phyloP scores from a whole-genome alignment of 257 asterid genomes.

The Verbena officinalis region DNA sequence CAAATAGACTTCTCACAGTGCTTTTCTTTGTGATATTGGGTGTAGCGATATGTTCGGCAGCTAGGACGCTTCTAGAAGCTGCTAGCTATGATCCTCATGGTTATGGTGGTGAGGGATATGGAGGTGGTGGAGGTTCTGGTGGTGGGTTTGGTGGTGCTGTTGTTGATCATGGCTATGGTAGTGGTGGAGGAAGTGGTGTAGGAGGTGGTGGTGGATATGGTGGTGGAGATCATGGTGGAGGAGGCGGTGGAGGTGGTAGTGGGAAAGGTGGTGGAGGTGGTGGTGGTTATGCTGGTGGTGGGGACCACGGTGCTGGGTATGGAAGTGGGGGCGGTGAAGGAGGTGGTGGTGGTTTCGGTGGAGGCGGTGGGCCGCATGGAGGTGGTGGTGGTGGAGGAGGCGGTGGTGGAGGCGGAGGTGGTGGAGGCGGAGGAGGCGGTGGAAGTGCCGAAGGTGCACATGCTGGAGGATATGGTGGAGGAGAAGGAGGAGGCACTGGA shows the following conservation, averaged over 20 bases:
- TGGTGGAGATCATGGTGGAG: slow-evolving; percentile 49
- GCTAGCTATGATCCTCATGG: slow-evolving; percentile 28
- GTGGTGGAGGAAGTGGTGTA: slow-evolving; percentile 37
- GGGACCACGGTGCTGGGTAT: slow-evolving; percentile 47
- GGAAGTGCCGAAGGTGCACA: slow-evolving; percentile 50
- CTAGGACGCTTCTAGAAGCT: slow-evolving; percentile 59
- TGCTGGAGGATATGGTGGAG: slow-evolving; percentile 45
- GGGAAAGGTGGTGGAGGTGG: slow-evolving; percentile 48
- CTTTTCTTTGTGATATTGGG: slow-evolving; percentile 48
- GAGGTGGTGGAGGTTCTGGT: slow-evolving; percentile 54
- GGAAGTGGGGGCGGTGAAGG: slow-evolving; percentile 62
- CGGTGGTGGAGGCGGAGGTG: slow-evolving; percentile 35
- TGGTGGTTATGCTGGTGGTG: slow-evolving; percentile 49
- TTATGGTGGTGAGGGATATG: slow-evolving; percentile 42
- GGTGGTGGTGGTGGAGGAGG: slow-evolving; percentile 51
- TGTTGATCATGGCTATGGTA: slow-evolving; percentile 26
- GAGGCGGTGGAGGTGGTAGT: slow-evolving; percentile 45
- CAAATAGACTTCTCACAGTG: slow-evolving; percentile 27
- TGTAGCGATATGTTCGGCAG: slow-evolving; percentile 52
- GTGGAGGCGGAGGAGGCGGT: slow-evolving; percentile 46
- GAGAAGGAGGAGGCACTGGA: slow-evolving; percentile 52
- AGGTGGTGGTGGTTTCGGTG: slow-evolving; percentile 44
- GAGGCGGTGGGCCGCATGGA: slow-evolving; percentile 44
- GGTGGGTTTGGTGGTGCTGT: slow-evolving; percentile 29
- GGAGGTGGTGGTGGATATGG: slow-evolving; percentile 41